phyloP scores from a whole-genome alignment of 2,329 filamentous ascomycete species.

The Fusarium miscanthi region DNA sequence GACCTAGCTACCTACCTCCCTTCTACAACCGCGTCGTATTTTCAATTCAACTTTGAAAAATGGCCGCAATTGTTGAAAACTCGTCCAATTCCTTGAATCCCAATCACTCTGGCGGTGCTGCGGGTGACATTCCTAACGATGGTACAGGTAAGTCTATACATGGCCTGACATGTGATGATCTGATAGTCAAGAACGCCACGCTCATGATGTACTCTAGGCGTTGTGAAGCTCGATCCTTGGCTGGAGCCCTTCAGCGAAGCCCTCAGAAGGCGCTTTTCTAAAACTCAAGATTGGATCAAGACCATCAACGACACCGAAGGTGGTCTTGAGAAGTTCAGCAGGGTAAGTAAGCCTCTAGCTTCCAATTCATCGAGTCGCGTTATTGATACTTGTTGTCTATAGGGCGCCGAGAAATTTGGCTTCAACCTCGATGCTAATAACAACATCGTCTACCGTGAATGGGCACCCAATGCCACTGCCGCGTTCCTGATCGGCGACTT shows the following conservation, averaged over 20 bases:
- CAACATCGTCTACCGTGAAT: constrained; percentile 92
- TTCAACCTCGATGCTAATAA: constrained; percentile 84
- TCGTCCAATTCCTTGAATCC: constrained; percentile 58
- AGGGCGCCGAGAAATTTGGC: constrained; percentile 90
- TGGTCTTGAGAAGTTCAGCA: constrained; percentile 90
- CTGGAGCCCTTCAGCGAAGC: constrained; percentile 85
- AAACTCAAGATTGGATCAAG: constrained; percentile 88
- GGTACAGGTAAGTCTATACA: constrained; percentile 70
- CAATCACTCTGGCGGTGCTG: constrained; percentile 52
- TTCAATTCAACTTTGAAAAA: constrained; percentile 41
- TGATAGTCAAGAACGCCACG: constrained; percentile 27
- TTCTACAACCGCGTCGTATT: constrained; percentile 29
- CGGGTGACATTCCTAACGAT: constrained; percentile 69
- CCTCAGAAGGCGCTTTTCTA: constrained; percentile 79
- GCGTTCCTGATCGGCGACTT: constrained; percentile 95
- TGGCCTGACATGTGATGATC: constrained; percentile 35
- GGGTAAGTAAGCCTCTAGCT: constrained; percentile 67
- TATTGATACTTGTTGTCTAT: constrained; percentile 3
- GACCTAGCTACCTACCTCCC: constrained; percentile 3
- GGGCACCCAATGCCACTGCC: constrained; percentile 89
- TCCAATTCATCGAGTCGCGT: not conserved
- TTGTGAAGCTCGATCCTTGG: constrained; percentile 88
- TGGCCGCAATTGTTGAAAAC: constrained; percentile 51
- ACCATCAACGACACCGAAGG: constrained; percentile 86
- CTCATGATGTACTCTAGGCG: constrained; percentile 66